phyloP scores from a whole-genome alignment of 2,329 filamentous ascomycete genomes.

The Curvularia spicifera region DNA sequence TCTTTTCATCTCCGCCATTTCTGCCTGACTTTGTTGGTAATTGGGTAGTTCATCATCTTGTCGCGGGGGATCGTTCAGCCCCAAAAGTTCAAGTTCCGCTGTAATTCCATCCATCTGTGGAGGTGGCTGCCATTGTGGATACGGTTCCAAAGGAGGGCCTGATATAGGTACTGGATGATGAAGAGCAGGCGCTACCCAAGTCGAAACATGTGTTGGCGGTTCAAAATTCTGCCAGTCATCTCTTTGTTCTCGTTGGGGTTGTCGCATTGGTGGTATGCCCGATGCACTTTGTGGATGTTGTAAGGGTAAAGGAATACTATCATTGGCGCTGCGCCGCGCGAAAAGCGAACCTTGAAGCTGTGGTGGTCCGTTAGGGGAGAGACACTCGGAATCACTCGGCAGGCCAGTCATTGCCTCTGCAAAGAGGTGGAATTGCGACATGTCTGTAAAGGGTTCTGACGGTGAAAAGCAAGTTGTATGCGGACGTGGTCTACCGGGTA shows the following conservation, averaged over 20 bases:
- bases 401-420: slow-evolving; percentile 49
- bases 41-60: slow-evolving; percentile 52
- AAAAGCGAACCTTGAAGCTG: slow-evolving; percentile 46
- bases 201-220: slow-evolving; percentile 20
- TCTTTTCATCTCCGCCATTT: slow-evolving; percentile 51
- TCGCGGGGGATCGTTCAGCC: slow-evolving; percentile 41
- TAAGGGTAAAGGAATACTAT: slow-evolving; percentile 34
- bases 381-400: slow-evolving; percentile 37
- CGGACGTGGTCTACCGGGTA: slow-evolving; percentile 34
- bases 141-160: slow-evolving; percentile 11
- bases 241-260: slow-evolving; percentile 15
- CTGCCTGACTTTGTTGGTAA: slow-evolving; percentile 57
- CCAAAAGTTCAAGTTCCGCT: slow-evolving; percentile 40
- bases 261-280: slow-evolving; percentile 14
- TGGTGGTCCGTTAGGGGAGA: slow-evolving; percentile 41
- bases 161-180: slow-evolving; percentile 18
- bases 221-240: slow-evolving; percentile 40
- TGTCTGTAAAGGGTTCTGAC: slow-evolving; percentile 45
- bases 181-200: slow-evolving; percentile 18
- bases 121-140: slow-evolving; percentile 24
- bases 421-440: slow-evolving; percentile 49
- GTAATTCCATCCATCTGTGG: slow-evolving; percentile 37
- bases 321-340: slow-evolving; percentile 36
- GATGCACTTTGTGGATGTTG: slow-evolving; percentile 25
- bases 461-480: slow-evolving; percentile 44